A percentile compares a stretch with the other conserved stretches of the same genome.
Conservation (phyloP, 2,329 filamentous ascomycete species). For the Apiospora kogelbergensis region DNA sequence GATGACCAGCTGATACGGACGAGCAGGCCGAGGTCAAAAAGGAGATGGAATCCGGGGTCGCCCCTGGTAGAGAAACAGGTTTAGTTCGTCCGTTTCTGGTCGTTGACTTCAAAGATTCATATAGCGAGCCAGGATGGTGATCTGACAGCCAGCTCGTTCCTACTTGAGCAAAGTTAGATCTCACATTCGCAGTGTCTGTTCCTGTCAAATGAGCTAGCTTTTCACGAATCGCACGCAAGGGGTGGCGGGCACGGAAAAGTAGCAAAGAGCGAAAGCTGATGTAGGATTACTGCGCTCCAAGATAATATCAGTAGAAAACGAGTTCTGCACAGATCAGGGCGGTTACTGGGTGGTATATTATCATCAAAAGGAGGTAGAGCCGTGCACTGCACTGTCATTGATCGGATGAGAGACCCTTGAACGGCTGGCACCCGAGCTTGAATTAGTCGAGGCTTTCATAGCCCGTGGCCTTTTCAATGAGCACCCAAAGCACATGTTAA, state of each 20-base stretch:
- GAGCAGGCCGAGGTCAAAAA: not conserved
- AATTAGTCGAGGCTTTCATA: not conserved
- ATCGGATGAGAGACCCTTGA: not conserved
- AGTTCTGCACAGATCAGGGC: not conserved
- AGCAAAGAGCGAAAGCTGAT: not conserved
- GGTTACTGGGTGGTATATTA: no score
- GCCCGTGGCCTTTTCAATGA: not conserved
- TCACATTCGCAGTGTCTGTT: no score
- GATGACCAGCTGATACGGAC: not conserved
- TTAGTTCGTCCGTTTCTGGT: no score
- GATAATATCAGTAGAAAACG: not conserved
- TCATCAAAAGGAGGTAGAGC: not conserved
- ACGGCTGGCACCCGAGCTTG: not conserved
- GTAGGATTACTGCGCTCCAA: not conserved
- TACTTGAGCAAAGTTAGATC: no score
- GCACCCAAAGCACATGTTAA: not conserved
- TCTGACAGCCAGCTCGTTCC: no score
- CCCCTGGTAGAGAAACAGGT: no score
- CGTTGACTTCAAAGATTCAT: not conserved
- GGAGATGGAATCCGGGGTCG: no score
- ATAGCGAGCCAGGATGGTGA: no score
- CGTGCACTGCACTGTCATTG: not conserved
- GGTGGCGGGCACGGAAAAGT: no score
- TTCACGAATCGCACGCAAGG: no score
- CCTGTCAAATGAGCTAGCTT: no score